Percentiles rank a stretch among this genome's conserved stretches.
phyloP scores from a whole-genome alignment of 176 grass and related monocot species.

The Ananas comosus region DNA sequence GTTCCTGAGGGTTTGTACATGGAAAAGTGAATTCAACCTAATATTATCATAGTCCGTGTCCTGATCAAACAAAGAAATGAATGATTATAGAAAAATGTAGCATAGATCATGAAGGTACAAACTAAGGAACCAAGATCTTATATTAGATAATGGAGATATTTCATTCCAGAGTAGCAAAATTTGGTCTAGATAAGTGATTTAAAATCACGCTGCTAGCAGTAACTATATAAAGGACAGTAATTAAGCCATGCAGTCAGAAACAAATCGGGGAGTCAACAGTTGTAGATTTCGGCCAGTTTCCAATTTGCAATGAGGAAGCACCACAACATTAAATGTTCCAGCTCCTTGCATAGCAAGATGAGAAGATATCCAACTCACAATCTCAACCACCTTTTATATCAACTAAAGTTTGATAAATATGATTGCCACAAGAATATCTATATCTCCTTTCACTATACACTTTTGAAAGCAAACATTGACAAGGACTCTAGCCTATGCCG shows the following conservation, averaged over 20 bases:
- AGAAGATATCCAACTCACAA: neutral
- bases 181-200: neutral
- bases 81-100: neutral
- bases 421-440: neutral
- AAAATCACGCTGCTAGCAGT: slow-evolving; percentile 22
- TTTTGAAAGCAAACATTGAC: too few relatives aligned
- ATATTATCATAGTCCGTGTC: slow-evolving; percentile 27
- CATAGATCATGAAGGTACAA: neutral
- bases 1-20: slow-evolving; percentile 72
- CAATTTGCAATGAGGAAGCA: neutral
- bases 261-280: too few relatives aligned
- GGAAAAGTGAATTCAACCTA: slow-evolving; percentile 28
- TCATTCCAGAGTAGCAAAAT: neutral
- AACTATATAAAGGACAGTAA: too few relatives aligned
- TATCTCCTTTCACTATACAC: neutral
- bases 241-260: too few relatives aligned
- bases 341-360: neutral
- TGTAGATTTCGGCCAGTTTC: too few relatives aligned
- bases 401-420: neutral
- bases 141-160: neutral
- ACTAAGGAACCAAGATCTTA: neutral
- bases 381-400: neutral
- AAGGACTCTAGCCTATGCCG: too few relatives aligned
- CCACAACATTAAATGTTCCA: neutral
- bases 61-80: slow-evolving; percentile 6